A percentile compares a stretch with the other conserved stretches of the same genome.
These are phyloP conservation scores for Zoysia japonica DNA, from an alignment of 176 grass and related monocot genomes.

Conservation along the genomic window DNA sequence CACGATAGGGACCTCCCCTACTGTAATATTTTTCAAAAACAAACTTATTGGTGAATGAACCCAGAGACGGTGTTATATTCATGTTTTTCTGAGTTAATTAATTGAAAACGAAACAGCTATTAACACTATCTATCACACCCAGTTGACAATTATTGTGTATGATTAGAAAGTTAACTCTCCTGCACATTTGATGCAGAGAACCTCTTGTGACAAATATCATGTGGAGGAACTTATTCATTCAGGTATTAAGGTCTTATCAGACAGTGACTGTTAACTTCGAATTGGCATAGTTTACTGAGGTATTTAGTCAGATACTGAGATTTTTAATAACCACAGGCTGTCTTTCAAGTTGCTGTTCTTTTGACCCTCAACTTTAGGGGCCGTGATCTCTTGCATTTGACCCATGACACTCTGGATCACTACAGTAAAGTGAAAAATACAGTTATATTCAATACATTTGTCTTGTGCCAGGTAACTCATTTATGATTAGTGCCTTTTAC, in stretches of 20 bases:
- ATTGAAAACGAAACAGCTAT: not conserved
- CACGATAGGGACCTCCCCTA: too few relatives aligned
- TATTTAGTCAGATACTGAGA: conserved; percentile 12
- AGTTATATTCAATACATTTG: conserved; percentile 97
- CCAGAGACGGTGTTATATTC: not conserved
- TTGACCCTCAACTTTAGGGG: conserved; percentile 78
- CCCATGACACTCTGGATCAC: conserved; percentile 47
- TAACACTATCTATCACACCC: conserved; percentile 7
- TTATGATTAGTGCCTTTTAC: conserved; percentile 3
- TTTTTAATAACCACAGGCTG: conserved; percentile 62
- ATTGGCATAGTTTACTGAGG: not conserved
- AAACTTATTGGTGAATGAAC: too few relatives aligned
- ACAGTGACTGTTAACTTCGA: conserved; percentile 12
- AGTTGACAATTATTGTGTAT: conserved; percentile 7
- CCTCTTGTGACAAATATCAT: conserved; percentile 93
- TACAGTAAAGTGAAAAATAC: conserved; percentile 89
- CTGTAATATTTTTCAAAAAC: too few relatives aligned
- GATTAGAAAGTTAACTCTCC: conserved; percentile 20
- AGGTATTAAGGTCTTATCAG: conserved; percentile 50
- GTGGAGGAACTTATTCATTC: conserved; percentile 95
- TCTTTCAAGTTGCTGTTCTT: conserved; percentile 86
- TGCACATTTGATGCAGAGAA: conserved; percentile 55
- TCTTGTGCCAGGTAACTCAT: conserved; percentile 74
- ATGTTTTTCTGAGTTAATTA: not conserved
- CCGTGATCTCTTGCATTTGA: conserved; percentile 63